Conservation (phyloP, 768 basidiomycete genomes). For the Trametes sanguinea region DNA sequence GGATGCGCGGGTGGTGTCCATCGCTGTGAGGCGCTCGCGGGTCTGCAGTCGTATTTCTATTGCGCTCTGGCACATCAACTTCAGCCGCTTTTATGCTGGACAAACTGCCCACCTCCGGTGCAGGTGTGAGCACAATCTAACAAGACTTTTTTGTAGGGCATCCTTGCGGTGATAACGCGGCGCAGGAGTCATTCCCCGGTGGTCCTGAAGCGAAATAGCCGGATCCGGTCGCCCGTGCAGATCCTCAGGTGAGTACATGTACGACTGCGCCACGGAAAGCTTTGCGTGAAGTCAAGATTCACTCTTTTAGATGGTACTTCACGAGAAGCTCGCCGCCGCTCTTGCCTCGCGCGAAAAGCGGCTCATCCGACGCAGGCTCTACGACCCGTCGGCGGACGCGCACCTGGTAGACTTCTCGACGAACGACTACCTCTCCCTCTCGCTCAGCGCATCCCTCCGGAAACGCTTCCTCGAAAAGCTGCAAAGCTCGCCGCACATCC, state of each 20-base stretch:
- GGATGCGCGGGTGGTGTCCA: too few relatives aligned
- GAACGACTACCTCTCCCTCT: conserved; percentile 90
- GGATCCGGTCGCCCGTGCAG: neutral
- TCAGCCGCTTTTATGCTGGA: too few relatives aligned
- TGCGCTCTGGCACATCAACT: neutral
- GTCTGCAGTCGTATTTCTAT: too few relatives aligned
- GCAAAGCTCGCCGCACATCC: conserved; percentile 50
- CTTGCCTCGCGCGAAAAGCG: conserved; percentile 65
- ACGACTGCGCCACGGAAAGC: too few relatives aligned
- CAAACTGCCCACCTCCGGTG: neutral
- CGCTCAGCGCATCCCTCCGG: conserved; percentile 59
- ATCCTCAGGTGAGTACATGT: neutral
- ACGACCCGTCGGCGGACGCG: conserved; percentile 49
- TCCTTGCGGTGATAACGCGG: neutral
- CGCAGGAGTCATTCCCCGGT: neutral
- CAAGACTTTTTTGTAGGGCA: neutral
- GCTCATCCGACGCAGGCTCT: conserved; percentile 70
- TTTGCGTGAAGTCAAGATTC: too few relatives aligned
- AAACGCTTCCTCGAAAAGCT: conserved; percentile 59
- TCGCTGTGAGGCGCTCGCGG: too few relatives aligned
- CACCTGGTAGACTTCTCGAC: conserved; percentile 72
- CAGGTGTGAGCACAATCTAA: neutral
- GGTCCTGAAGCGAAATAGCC: neutral
- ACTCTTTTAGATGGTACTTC: conserved; percentile 22
- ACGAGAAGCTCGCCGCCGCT: conserved; percentile 48